Evolutionary conservation across 352 stramenopile species (phyloP).

Genomic region (Blastocystis sp.): DNA sequence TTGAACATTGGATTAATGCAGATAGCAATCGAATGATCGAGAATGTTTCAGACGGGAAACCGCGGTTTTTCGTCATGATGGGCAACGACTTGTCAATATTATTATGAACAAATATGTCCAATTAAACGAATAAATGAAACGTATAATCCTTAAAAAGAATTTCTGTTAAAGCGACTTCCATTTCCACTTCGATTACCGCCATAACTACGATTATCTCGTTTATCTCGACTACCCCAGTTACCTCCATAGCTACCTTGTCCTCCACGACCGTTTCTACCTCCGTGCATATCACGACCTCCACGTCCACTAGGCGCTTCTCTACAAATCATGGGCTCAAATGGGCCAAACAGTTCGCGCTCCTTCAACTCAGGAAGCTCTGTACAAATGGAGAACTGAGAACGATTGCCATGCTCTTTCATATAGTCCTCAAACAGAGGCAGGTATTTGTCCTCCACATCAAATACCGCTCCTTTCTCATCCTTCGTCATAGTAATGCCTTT

Average conservation of each 20-base stretch:
- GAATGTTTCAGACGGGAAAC: neutral
- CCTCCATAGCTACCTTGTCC: slow-evolving; percentile 72
- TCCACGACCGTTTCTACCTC: slow-evolving; percentile 66
- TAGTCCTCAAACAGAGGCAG: slow-evolving; percentile 77
- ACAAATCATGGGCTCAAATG: neutral
- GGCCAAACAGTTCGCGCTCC: slow-evolving; percentile 73
- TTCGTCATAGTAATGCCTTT: slow-evolving; percentile 84
- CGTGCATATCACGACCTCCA: neutral
- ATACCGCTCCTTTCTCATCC: slow-evolving; percentile 82
- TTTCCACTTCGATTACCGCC: slow-evolving; percentile 71
- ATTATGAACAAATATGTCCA: neutral
- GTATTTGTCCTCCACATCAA: slow-evolving; percentile 80
- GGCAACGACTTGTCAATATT: no score
- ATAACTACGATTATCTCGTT: slow-evolving; percentile 70
- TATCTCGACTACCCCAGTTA: slow-evolving; percentile 69
- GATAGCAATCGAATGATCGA: neutral
- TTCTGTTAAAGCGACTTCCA: slow-evolving; percentile 66
- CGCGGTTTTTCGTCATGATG: neutral
- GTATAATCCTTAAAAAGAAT: neutral
- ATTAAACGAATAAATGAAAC: slow-evolving; percentile 10
- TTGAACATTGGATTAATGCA: slow-evolving; percentile 3
- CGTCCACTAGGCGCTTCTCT: slow-evolving; percentile 1
- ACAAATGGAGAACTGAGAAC: slow-evolving; percentile 78
- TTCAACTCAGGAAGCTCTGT: slow-evolving; percentile 80
- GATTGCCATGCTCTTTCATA: slow-evolving; percentile 74